Evolutionary conservation across 2,329 filamentous ascomycete species (phyloP).

Genomic region (Calonectria hawksworthii): DNA sequence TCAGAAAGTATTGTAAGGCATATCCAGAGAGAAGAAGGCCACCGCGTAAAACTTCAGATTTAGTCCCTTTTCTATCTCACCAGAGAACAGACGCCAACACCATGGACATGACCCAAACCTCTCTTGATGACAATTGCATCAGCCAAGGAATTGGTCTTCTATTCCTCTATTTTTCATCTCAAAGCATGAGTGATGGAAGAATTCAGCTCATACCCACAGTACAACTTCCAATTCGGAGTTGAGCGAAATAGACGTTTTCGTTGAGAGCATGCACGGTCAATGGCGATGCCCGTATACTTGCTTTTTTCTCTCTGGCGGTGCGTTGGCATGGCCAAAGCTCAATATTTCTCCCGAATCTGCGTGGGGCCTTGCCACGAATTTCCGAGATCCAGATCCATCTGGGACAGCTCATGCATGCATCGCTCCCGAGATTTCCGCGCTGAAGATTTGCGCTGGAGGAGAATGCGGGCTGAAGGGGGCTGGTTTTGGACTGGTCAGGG

Average conservation of each 20-base stretch:
- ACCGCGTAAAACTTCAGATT: too few relatives aligned
- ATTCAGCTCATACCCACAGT: neutral
- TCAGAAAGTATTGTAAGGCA: too few relatives aligned
- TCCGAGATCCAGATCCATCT: neutral
- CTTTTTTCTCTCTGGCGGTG: neutral
- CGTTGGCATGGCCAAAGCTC: conserved; percentile 1
- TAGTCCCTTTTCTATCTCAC: too few relatives aligned
- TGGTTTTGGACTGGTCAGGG: neutral
- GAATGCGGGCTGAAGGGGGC: neutral
- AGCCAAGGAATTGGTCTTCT: too few relatives aligned
- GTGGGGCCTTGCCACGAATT: neutral
- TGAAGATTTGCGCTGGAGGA: neutral
- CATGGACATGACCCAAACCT: too few relatives aligned
- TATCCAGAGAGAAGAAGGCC: too few relatives aligned
- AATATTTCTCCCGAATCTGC: neutral
- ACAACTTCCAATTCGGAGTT: neutral
- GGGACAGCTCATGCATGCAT: neutral
- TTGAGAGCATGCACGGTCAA: neutral
- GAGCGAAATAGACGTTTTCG: neutral
- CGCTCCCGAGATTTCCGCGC: neutral
- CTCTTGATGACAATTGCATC: too few relatives aligned
- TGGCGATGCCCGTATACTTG: neutral
- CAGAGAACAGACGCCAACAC: too few relatives aligned
- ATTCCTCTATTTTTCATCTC: too few relatives aligned
- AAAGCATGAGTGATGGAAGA: neutral